Evolutionary conservation across 1,284 basidiomycete genomes (phyloP).

Genomic region (Marasmius sp.): DNA sequence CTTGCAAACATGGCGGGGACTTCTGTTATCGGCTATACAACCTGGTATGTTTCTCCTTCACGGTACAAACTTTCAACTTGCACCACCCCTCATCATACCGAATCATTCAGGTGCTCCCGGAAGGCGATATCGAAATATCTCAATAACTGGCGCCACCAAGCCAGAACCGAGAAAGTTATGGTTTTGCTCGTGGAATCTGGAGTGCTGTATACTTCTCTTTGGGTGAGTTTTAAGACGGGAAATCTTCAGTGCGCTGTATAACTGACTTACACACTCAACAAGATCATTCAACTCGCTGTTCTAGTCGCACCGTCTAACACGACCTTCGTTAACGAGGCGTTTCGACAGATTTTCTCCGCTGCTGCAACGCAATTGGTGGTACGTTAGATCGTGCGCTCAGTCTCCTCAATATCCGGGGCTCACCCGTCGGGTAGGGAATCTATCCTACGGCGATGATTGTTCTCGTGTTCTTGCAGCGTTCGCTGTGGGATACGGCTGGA

Average conservation of each 20-base stretch:
- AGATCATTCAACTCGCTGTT: background rate
- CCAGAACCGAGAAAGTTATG: background rate
- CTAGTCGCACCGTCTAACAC: background rate
- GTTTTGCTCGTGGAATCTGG: background rate
- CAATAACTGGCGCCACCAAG: background rate
- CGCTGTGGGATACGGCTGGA: background rate
- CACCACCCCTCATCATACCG: no score
- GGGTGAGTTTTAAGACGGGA: background rate
- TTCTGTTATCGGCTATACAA: background rate
- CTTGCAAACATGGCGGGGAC: background rate
- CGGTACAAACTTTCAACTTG: no score
- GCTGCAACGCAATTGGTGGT: background rate
- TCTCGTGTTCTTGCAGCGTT: background rate
- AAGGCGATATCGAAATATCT: background rate
- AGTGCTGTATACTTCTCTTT: background rate
- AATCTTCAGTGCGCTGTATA: background rate
- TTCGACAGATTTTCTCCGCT: background rate
- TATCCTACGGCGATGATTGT: background rate
- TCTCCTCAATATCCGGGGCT: background rate
- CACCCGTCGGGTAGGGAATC: background rate
- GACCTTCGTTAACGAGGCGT: background rate
- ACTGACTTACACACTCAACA: background rate
- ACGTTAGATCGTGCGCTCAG: background rate
- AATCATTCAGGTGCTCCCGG: background rate
- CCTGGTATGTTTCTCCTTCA: background rate